Base-by-base conservation (phyloP, 257 asterid species). In the Nicotiana tabacum region DNA sequence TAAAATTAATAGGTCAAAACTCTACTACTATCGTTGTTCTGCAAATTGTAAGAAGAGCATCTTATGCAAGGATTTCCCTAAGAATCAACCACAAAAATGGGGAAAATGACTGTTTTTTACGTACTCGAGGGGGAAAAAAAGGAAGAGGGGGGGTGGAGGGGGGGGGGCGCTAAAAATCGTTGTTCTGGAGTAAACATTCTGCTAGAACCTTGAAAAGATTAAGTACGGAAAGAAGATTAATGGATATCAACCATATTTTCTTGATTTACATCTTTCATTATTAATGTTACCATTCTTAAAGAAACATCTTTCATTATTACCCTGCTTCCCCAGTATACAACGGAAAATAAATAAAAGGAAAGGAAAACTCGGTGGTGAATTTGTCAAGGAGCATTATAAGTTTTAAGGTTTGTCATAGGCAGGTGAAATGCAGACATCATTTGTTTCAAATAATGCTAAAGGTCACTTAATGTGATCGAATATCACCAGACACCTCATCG, bases 401-500 rank as follows among this genome's bases (percentile, higher is more conserved):
- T 29, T 6, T 29, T 76, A 15, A 1, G 65, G 80, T 76, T 51
- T 51, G 21, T 30, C 57, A 61, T 8, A 61, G 9, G 58, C 76
- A 79, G 39, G 33, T 37, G 10, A 61, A 61, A 62, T 61, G 76
- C 72, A 60, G 48, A 6, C n/a, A 51, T 21, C 21, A 32, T 16
- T 21, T 78, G 18, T 7, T 68, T 15, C 29, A 64, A 5, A 15
- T 10, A 61, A 83, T 13, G 74, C 55, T 83, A 64, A 77, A 83
- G 83, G 61, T 33, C 43, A 70, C 53, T 81, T 68, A 85, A 74
- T 84, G 89, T 83, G 87, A 82, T 83, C 83, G 90, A 87, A 89
- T 93, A 90, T 93, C 95, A 93, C 92, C 93, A 90, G 94, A 90
- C 90, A 96, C 99, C 99, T 94, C 95, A 84, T 91, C 88, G 84